Evolutionary conservation across 345 rosid genomes (phyloP), one percentile per base, ranked within the genome.

Genomic region (Salix purpurea): DNA sequence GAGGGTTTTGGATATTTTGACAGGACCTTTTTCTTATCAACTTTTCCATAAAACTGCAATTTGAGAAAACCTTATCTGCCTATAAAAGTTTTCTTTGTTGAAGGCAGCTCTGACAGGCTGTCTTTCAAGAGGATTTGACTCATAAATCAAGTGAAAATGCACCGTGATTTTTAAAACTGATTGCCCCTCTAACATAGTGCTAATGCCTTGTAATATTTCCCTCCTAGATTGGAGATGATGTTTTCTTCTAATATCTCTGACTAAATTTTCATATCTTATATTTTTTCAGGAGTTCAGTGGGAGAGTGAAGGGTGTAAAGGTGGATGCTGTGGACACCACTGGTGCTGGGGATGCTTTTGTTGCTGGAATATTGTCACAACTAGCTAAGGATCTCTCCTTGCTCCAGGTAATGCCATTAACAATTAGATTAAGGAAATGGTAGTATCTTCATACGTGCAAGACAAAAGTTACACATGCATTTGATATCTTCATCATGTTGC

Each of bases 281-380:
- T 44, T 14, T 61, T 56, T 80, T 71, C 88, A 96, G 99, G 90
- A 88, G 12, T 93, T 96, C 81, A 89, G 76, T 7, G 97, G 99
- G 50, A 89, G 91, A 86, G 98, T 93, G 28, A 75, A 79, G 62
- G 96, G 98, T 23, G 66, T 96, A 44, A 90, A 88, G 85, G 98
- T 91, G 61, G 92, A 91, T 21, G 90, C 92, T 1, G 88, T 96
- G 44, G 99, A 96, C 85, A 90, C 97, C 36, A 96, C 97, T 12
- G 99, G 99, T 80, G 98, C 99, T 12, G 98, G 99, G 2, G 98
- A 96, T 90, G 99, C 99, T 44, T 96, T 96, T 86, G 96, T 96
- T 28, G 98, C 97, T 0, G 97, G 97, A 78, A 81, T 86, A 68
- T 78, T 93, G 74, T 84, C 86, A 4, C 91, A 91, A 62, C 86